Conservation (phyloP, 768 basidiomycete species). For the Xerocomellus chrysenteron region DNA sequence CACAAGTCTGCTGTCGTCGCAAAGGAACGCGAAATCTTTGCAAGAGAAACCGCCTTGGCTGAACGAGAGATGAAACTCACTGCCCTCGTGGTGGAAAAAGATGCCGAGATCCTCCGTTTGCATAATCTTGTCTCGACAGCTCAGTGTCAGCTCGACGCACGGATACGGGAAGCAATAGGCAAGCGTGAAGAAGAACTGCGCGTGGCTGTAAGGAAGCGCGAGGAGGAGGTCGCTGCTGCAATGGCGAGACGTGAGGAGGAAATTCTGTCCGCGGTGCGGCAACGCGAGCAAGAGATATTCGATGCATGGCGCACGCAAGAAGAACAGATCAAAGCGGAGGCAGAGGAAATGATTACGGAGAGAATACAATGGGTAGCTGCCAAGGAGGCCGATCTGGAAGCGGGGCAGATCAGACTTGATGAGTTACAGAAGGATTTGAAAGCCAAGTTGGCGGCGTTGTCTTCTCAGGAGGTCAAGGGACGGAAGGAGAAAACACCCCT, state of each 20-base stretch:
- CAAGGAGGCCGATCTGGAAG: conserved; percentile 53
- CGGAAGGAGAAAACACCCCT: conserved; percentile 58
- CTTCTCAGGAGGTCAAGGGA: conserved; percentile 39
- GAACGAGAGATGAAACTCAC: conserved; percentile 57
- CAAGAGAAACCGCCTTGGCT: conserved; percentile 52
- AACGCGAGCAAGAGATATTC: conserved; percentile 61
- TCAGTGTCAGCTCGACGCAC: conserved; percentile 42
- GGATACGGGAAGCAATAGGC: conserved; percentile 56
- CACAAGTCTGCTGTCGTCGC: conserved; percentile 55
- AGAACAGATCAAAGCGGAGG: conserved; percentile 49
- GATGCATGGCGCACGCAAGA: conserved; percentile 59
- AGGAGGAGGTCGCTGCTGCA: conserved; percentile 65
- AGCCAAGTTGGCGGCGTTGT: conserved; percentile 42
- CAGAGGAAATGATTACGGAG: conserved; percentile 39
- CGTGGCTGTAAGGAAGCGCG: conserved; percentile 59
- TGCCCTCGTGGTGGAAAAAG: conserved; percentile 52
- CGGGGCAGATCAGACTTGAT: conserved; percentile 50
- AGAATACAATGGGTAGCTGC: conserved; percentile 47
- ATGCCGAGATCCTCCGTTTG: conserved; percentile 54
- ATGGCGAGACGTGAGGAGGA: conserved; percentile 70
- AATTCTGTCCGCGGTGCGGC: conserved; percentile 64
- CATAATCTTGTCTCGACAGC: conserved; percentile 43
- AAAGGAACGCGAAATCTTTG: conserved; percentile 63
- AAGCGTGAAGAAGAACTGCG: conserved; percentile 71
- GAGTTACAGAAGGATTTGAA: conserved; percentile 50